Percentiles rank a stretch among this genome's conserved stretches.
Conservation (phyloP, 73 alveolate species). For the Paramecium tetraurelia region DNA sequence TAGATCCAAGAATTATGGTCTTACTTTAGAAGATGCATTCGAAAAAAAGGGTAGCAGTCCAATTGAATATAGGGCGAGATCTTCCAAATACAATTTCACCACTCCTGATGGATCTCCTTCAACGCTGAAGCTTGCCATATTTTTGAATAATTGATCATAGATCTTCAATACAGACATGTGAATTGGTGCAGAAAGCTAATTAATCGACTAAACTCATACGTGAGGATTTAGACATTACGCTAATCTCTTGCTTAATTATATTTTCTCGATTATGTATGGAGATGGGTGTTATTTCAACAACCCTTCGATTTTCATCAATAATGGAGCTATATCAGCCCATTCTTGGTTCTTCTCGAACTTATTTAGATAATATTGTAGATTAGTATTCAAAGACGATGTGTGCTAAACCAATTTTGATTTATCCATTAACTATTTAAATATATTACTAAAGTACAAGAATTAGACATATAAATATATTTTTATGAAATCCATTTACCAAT, state of each 20-base stretch:
- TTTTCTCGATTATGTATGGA: slow-evolving; percentile 56
- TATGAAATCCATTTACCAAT: slow-evolving; percentile 7
- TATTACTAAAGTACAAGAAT: background rate
- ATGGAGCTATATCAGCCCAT: slow-evolving; percentile 64
- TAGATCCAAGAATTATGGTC: slow-evolving; percentile 50
- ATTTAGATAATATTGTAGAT: background rate
- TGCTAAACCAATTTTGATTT: background rate
- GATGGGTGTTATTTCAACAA: slow-evolving; percentile 54
- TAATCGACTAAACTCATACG: background rate
- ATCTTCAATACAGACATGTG: slow-evolving; percentile 39
- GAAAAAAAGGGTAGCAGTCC: slow-evolving; percentile 62
- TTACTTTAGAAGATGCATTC: slow-evolving; percentile 51
- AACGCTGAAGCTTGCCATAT: slow-evolving; percentile 21
- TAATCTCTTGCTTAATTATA: slow-evolving; percentile 51
- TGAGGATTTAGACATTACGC: slow-evolving; percentile 64
- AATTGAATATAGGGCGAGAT: slow-evolving; percentile 44
- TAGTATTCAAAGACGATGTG: background rate
- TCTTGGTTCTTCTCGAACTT: slow-evolving; percentile 53
- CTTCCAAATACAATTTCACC: slow-evolving; percentile 46
- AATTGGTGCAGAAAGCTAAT: slow-evolving; percentile 42
- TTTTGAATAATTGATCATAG: slow-evolving; percentile 53
- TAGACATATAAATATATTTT: background rate
- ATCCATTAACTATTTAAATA: background rate
- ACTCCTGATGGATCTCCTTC: slow-evolving; percentile 23
- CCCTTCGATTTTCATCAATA: slow-evolving; percentile 52